Conservation (phyloP, 176 grass and related monocot genomes). For the Rhynchospora breviuscula region DNA sequence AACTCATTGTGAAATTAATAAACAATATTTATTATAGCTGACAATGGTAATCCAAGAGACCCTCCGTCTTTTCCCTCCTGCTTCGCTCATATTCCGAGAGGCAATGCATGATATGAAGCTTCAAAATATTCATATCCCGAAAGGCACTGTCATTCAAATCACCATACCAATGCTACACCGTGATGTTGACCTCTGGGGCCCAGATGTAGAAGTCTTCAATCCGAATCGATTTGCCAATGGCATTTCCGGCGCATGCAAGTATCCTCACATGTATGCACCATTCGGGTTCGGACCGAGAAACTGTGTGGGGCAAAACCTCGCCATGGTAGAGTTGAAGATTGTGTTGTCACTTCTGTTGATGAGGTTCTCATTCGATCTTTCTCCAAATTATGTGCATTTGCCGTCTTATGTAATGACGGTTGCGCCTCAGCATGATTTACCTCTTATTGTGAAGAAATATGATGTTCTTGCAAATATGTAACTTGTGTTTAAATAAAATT, state of each 20-base stretch:
- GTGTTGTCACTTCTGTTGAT: conserved; percentile 45
- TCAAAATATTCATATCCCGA: conserved; percentile 35
- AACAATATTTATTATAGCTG: conserved; percentile 34
- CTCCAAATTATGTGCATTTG: conserved; percentile 41
- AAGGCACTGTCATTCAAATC: conserved; percentile 42
- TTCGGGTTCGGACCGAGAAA: conserved; percentile 53
- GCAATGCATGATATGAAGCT: conserved; percentile 41
- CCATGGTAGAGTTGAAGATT: conserved; percentile 68
- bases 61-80: conserved; percentile 42
- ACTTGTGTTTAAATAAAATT: neutral
- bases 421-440: conserved; percentile 39
- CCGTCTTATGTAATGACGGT: conserved; percentile 45
- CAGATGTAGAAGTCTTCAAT: conserved; percentile 45
- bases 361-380: conserved; percentile 41
- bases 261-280: conserved; percentile 53
- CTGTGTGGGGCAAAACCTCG: conserved; percentile 71
- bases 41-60: conserved; percentile 92
- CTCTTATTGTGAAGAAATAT: conserved; percentile 8
- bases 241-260: conserved; percentile 40
- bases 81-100: conserved; percentile 35
- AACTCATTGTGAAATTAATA: neutral
- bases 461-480: neutral
- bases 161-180: conserved; percentile 37
- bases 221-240: conserved; percentile 49
- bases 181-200: conserved; percentile 35